A percentile compares a stretch with the other conserved stretches of the same genome.
phyloP scores from a whole-genome alignment of 192 early-diverging fungal genomes.

The Rhizophagus prolifer region DNA sequence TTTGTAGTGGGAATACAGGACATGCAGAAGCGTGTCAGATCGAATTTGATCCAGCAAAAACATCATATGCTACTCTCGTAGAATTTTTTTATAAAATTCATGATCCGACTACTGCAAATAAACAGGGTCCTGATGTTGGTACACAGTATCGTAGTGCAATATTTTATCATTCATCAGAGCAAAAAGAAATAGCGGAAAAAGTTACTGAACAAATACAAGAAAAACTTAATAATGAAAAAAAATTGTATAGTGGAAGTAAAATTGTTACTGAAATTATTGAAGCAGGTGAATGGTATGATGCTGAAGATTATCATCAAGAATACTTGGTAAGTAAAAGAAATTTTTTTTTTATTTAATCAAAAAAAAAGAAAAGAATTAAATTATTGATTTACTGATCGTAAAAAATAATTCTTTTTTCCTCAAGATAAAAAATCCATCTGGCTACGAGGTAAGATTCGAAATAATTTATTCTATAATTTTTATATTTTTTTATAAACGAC shows the following conservation, averaged over 20 bases:
- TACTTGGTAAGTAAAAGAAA: constrained; percentile 56
- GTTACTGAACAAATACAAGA: constrained; percentile 67
- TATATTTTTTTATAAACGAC: no score
- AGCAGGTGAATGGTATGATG: constrained; percentile 73
- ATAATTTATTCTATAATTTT: no score
- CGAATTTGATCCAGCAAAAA: constrained; percentile 65
- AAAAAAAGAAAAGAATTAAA: background rate
- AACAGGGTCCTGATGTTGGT: constrained; percentile 82
- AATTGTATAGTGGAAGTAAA: constrained; percentile 42
- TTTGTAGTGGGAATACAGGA: constrained; percentile 70
- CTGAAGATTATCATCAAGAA: constrained; percentile 80
- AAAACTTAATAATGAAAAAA: constrained; percentile 37
- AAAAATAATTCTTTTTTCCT: background rate
- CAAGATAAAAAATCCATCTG: constrained; percentile 63
- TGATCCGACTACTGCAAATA: constrained; percentile 85
- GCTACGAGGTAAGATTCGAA: constrained; percentile 59
- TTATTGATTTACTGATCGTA: background rate
- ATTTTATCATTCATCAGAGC: constrained; percentile 77
- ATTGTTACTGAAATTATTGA: constrained; percentile 74
- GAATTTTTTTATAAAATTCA: constrained; percentile 83
- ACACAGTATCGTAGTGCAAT: constrained; percentile 88
- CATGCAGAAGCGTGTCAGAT: constrained; percentile 87
- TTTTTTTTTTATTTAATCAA: background rate
- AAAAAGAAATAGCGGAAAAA: constrained; percentile 71
- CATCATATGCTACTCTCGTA: constrained; percentile 74